These are phyloP conservation scores for Hippophae tibetana DNA, from an alignment of 306 rosid species.

Conservation along the genomic window DNA sequence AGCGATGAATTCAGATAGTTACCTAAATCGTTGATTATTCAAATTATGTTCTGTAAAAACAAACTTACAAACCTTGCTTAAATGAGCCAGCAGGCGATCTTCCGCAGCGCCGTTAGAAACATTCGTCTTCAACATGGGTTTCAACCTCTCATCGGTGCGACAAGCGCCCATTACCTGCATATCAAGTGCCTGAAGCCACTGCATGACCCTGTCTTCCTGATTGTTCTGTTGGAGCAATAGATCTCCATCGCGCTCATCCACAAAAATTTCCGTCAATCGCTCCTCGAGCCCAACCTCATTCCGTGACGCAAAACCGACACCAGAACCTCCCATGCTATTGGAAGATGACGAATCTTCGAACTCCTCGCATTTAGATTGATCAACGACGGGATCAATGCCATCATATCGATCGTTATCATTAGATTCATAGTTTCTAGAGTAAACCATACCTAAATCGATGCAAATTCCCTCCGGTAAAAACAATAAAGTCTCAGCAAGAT, in stretches of 20 bases:
- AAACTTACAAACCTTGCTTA: slow-evolving; percentile 56
- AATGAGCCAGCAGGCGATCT: slow-evolving; percentile 76
- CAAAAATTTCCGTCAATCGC: slow-evolving; percentile 67
- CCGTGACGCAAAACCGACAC: slow-evolving; percentile 29
- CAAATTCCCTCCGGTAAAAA: not conserved
- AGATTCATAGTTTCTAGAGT: slow-evolving; percentile 38
- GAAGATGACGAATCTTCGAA: slow-evolving; percentile 36
- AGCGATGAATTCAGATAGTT: slow-evolving; percentile 9
- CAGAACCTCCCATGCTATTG: slow-evolving; percentile 25
- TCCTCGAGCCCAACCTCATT: slow-evolving; percentile 56
- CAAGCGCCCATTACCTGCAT: slow-evolving; percentile 92
- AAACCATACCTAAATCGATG: slow-evolving; percentile 32
- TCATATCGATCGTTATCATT: slow-evolving; percentile 14
- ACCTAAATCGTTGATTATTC: not conserved
- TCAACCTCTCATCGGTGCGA: slow-evolving; percentile 82
- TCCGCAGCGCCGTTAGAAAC: slow-evolving; percentile 63
- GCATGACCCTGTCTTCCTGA: slow-evolving; percentile 55
- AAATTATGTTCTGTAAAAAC: not conserved
- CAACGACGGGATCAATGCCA: slow-evolving; percentile 23
- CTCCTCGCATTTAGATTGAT: slow-evolving; percentile 32
- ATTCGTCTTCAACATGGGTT: slow-evolving; percentile 76
- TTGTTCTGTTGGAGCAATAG: slow-evolving; percentile 69
- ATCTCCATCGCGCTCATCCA: slow-evolving; percentile 69
- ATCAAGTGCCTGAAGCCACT: slow-evolving; percentile 89
- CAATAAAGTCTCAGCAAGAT: not conserved